Percentiles rank a stretch among this genome's conserved stretches.
These are phyloP conservation scores for Verticillium tricorpus DNA, from an alignment of 2,329 filamentous ascomycete genomes.

Conservation along the genomic window DNA sequence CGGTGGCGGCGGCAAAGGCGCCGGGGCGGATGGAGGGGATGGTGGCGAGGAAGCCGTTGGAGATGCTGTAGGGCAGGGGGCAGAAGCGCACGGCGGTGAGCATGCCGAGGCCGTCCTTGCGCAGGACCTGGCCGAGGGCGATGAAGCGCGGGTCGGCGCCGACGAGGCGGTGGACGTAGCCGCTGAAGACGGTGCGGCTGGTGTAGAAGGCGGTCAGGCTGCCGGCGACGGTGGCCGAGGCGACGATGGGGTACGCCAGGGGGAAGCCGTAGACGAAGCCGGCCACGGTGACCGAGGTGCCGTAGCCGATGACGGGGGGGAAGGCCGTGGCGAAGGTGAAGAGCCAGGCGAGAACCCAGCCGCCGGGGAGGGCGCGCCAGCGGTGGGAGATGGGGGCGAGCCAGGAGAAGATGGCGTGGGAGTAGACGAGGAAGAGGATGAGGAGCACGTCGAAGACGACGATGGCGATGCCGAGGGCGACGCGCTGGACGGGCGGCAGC, in stretches of 20 bases:
- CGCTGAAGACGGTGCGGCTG: slow-evolving; percentile 71
- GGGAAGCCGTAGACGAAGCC: slow-evolving; percentile 54
- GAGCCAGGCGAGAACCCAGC: slow-evolving; percentile 71
- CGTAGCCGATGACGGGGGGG: slow-evolving; percentile 85
- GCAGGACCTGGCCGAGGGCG: slow-evolving; percentile 80
- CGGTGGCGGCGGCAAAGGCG: slow-evolving; percentile 77
- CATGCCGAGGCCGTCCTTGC: slow-evolving; percentile 84
- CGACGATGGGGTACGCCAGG: slow-evolving; percentile 76
- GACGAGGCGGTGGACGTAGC: slow-evolving; percentile 75
- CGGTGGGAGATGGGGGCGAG: slow-evolving; percentile 68
- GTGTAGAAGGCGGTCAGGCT: slow-evolving; percentile 76
- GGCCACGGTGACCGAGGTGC: slow-evolving; percentile 57
- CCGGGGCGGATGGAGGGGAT: slow-evolving; percentile 79
- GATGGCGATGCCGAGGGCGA: slow-evolving; percentile 48
- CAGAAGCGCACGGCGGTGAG: slow-evolving; percentile 90
- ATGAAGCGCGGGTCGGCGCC: slow-evolving; percentile 83
- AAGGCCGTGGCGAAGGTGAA: slow-evolving; percentile 75
- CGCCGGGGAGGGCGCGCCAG: slow-evolving; percentile 70
- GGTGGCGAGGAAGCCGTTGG: slow-evolving; percentile 90
- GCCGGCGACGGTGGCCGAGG: slow-evolving; percentile 72
- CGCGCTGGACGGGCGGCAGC: slow-evolving; percentile 57
- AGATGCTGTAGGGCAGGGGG: slow-evolving; percentile 86
- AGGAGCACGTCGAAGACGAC: slow-evolving; percentile 49
- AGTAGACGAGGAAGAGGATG: slow-evolving; percentile 72
- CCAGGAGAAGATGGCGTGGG: slow-evolving; percentile 71